Evolutionary conservation across 108 stramenopile species (phyloP), one percentile per base, ranked within the genome.

Genomic region (Skeletonema tropicum): DNA sequence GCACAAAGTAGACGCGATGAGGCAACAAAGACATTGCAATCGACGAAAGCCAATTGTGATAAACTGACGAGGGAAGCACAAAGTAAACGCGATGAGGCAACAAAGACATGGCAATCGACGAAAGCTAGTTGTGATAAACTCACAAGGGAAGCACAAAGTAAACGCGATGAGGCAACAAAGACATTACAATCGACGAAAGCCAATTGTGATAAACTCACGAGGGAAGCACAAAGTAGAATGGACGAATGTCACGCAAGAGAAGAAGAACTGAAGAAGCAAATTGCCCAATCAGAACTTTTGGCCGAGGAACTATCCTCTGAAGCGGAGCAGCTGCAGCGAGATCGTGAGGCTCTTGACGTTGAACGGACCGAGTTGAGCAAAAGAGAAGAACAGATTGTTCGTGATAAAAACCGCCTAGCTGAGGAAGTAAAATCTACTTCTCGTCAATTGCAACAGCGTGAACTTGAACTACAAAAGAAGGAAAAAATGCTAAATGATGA

Each of bases 1-100:
- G 52, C 52, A 23, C 52, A 55, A 55, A 55, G 21, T 25, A 55
- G 52, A 55, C n/a, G n/a, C n/a, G n/a, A n/a, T 23, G 52, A 23
- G 52, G 52, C 52, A 23, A 2, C 52, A 55, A 21, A 55, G 52
- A 25, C 52, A 23, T 25, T 55, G 7, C 15, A 23, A 55, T 2
- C 0, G 52, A 55, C 52, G 10, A 55, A 55, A 23, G 52, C 9
- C 1, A 23, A 23, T 3, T 55, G 52, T 55, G 52, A 55, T 21
- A 55, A 55, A 5, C 5, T 55, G 5, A 55, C 52, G 10, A 55
- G 23, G 21, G 52, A 55, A 17, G 52, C 52, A 23, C 52, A 55
- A 55, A 55, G 21, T 25, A 55, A 55, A 55, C 52, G 52, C 8
- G 52, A 55, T 23, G 52, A 23, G 52, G 52, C 52, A 23, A 2